phyloP scores from a whole-genome alignment of 495 filamentous ascomycete genomes.

The Ascobolus immersus region DNA sequence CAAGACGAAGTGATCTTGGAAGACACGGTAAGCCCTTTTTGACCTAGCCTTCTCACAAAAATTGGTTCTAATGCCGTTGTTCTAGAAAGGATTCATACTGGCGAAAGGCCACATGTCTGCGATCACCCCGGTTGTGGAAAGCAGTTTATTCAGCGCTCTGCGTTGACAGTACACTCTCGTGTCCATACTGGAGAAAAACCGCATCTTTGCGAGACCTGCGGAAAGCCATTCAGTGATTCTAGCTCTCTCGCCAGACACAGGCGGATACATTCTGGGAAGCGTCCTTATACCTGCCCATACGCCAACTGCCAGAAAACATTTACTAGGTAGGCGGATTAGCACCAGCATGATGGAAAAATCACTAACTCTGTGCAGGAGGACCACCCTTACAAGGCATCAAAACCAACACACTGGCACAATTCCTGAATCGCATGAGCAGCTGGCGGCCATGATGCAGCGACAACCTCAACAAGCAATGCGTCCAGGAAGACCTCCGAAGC shows the following conservation, averaged over 20 bases:
- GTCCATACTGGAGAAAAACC: slow-evolving; percentile 97
- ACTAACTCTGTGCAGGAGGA: slow-evolving; percentile 30
- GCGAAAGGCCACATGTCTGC: slow-evolving; percentile 75
- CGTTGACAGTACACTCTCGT: slow-evolving; percentile 77
- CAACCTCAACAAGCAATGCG: no score
- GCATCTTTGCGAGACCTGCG: slow-evolving; percentile 89
- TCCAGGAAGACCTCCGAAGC: no score
- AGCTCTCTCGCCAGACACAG: slow-evolving; percentile 85
- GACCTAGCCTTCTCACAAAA: not conserved
- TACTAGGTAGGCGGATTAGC: slow-evolving; percentile 23
- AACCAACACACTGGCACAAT: slow-evolving; percentile 90
- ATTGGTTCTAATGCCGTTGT: slow-evolving; percentile 3
- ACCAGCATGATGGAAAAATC: not conserved
- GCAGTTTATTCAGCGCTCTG: slow-evolving; percentile 95
- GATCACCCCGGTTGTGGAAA: slow-evolving; percentile 75
- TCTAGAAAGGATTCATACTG: slow-evolving; percentile 82
- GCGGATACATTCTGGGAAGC: slow-evolving; percentile 82
- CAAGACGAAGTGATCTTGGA: slow-evolving; percentile 77
- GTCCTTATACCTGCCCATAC: slow-evolving; percentile 93
- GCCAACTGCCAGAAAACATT: slow-evolving; percentile 98
- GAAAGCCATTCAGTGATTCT: slow-evolving; percentile 98
- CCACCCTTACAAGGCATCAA: slow-evolving; percentile 83
- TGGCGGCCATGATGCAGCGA: no score
- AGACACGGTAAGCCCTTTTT: slow-evolving; percentile 49
- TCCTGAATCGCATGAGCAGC: no score